Evolutionary conservation across 2,329 filamentous ascomycete genomes (phyloP).

Genomic region (Exophiala xenobiotica): DNA sequence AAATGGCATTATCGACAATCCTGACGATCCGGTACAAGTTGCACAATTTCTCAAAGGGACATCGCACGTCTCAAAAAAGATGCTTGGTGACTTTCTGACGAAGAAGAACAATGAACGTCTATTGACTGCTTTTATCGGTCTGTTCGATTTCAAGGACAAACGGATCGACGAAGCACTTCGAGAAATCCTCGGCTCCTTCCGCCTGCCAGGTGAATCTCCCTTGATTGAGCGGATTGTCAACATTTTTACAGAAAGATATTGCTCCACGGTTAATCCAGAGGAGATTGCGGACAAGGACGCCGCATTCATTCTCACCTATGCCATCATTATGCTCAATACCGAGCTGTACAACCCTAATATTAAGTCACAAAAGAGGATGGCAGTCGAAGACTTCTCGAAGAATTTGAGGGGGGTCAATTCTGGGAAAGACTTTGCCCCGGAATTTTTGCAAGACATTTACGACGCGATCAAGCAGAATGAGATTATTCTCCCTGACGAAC

Average conservation of each 20-base stretch:
- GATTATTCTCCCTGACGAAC: slow-evolving; percentile 95
- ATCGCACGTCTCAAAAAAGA: slow-evolving; percentile 81
- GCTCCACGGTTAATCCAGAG: slow-evolving; percentile 65
- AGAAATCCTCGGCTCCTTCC: slow-evolving; percentile 84
- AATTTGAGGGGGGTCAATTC: slow-evolving; percentile 91
- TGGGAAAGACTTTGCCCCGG: slow-evolving; percentile 76
- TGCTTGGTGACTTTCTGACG: slow-evolving; percentile 88
- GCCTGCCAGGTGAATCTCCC: slow-evolving; percentile 86
- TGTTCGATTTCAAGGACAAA: slow-evolving; percentile 86
- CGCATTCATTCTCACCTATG: slow-evolving; percentile 87
- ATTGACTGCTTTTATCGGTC: slow-evolving; percentile 75
- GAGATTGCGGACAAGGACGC: slow-evolving; percentile 83
- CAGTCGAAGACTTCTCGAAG: slow-evolving; percentile 73
- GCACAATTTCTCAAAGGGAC: slow-evolving; percentile 88
- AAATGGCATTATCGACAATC: slow-evolving; percentile 79
- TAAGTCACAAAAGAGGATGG: slow-evolving; percentile 75
- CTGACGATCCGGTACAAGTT: slow-evolving; percentile 71
- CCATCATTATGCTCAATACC: slow-evolving; percentile 96
- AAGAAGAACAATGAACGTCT: slow-evolving; percentile 87
- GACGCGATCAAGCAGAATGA: slow-evolving; percentile 89
- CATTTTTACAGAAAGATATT: slow-evolving; percentile 83
- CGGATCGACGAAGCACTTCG: slow-evolving; percentile 87
- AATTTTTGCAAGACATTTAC: slow-evolving; percentile 83
- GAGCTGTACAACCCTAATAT: slow-evolving; percentile 95
- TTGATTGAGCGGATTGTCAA: slow-evolving; percentile 92